Evolutionary conservation across 1,284 basidiomycete genomes (phyloP), one percentile per base, ranked within the genome.

Genomic region (Ceratobasidium sp.): DNA sequence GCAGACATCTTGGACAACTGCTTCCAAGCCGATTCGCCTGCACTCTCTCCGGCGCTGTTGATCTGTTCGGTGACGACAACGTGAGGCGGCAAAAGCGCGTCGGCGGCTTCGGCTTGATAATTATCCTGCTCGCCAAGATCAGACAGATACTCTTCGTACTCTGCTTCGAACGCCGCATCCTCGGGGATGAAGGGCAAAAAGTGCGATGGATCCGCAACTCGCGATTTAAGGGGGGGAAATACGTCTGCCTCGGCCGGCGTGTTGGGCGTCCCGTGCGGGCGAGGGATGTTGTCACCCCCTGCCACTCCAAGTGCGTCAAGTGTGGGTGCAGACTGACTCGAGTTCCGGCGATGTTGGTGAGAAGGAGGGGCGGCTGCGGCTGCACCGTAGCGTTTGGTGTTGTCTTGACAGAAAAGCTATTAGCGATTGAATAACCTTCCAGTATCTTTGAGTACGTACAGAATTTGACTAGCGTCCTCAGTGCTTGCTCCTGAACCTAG

Each of bases 401-500:
- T 93, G 76, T 93, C 91, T 93, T 12, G 13, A 50, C 12, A 25
- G 32, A n/a, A 10, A 40, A 47, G n/a, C 20, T 6, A 17, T 8
- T 50, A 6, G n/a, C 7, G 15, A 4, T n/a, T 50, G 12, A 50
- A 25, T 7, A 22, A 25, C 13, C 12, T 50, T 25, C 6, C n/a
- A 13, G 7, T 22, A 50, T n/a, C 6, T 4, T 27, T 22, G 27
- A 64, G 25, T 56, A 79, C 88, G 79, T 77, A 93, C 93, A 99
- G 79, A 97, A 98, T 75, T 95, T 94, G 73, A 99, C 92, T 31
- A 99, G 84, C 73, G 93, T 89, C 29, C 96, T 89, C 31, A 99
- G 82, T n/a, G 96, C 95, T 77, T 94, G 91, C 77, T 99, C 97
- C 83, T 98, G 96, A 17, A 93, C 92, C 91, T 96, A 74, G 15